Evolutionary conservation across 73 alveolate genomes (phyloP), one percentile per base, ranked within the genome.

Genomic region (Urostyla sp.): DNA sequence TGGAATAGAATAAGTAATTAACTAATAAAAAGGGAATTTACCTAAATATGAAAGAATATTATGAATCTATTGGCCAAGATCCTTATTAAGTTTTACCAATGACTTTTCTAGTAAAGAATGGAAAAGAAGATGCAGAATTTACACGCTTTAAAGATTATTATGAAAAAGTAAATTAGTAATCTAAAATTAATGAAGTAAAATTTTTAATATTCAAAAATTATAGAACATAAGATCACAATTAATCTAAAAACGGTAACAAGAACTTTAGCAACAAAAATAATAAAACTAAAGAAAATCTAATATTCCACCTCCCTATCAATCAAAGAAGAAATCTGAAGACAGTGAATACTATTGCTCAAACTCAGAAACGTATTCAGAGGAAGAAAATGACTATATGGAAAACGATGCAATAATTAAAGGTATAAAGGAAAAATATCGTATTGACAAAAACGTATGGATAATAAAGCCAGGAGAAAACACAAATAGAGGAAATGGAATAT

Each of bases 11-110:
- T 61, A 59, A 60, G 63, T 76, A 89, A 58, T 56, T 91, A 1
- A 84, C 94, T 11, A 88, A 91, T 45, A 91, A 91, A 55, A 91
- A 91, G 40, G 94, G 84, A 7, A 82, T 91, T n/a, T 90, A 85
- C 75, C 36, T 45, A 15, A 91, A 89, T 75, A 67, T 91, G 92
- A 75, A 80, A 61, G 58, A 89, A 32, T 91, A 91, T 51, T 91
- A 89, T 74, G 75, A 40, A 21, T 48, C 58, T 0, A 45, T 46
- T 27, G 94, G 87, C 13, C 48, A 75, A 67, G 83, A 91, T 74
- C 89, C 85, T 13, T 89, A 69, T 58, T 94, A 89, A 21, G 77
- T 74, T 23, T 61, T 91, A 5, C 97, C 97, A 2, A 44, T 89
- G 32, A 91, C 97, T 27, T 91, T 89, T 55, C 90, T 82, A 13